Conservation (phyloP, 1,284 basidiomycete species). For the Cystobasidium sp. region DNA sequence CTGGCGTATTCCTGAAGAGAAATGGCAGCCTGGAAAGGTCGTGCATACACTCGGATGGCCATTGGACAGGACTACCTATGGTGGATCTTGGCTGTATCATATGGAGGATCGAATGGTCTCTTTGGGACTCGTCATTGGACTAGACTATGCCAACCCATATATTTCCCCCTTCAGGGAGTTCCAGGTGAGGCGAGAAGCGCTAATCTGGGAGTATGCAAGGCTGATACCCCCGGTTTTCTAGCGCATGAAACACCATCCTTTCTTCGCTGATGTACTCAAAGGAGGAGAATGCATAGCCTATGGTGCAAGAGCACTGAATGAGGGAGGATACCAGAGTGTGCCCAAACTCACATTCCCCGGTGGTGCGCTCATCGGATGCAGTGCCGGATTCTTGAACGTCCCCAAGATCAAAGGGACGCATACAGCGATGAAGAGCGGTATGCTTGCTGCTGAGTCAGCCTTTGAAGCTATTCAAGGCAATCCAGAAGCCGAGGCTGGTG, state of each 20-base stretch:
- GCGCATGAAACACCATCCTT: conserved; percentile 97
- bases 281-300: conserved; percentile 83
- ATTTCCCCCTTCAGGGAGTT: conserved; percentile 90
- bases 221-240: conserved; percentile 54
- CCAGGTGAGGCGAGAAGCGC: conserved; percentile 65
- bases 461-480: conserved; percentile 66
- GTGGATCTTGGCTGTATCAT: conserved; percentile 93
- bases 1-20: conserved; percentile 81
- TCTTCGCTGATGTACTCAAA: conserved; percentile 79
- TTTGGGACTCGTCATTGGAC: conserved; percentile 87
- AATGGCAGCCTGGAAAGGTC: conserved; percentile 81
- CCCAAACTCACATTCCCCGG: conserved; percentile 93
- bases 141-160: conserved; percentile 95
- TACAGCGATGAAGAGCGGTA: conserved; percentile 99
- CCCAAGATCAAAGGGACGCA: conserved; percentile 99
- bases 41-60: conserved; percentile 97
- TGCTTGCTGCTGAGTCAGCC: conserved; percentile 91
- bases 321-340: conserved; percentile 92
- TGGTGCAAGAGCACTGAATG: conserved; percentile 87
- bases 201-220: neutral
- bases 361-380: conserved; percentile 92
- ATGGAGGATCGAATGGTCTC: conserved; percentile 92
- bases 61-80: conserved; percentile 81
- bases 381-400: conserved; percentile 94
- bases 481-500: conserved; percentile 54